Percentiles rank a stretch among this genome's conserved stretches.
Evolutionary conservation across 225 moss, liverwort and hornwort species (phyloP).

Genomic region (Thuidium tamariscinum): DNA sequence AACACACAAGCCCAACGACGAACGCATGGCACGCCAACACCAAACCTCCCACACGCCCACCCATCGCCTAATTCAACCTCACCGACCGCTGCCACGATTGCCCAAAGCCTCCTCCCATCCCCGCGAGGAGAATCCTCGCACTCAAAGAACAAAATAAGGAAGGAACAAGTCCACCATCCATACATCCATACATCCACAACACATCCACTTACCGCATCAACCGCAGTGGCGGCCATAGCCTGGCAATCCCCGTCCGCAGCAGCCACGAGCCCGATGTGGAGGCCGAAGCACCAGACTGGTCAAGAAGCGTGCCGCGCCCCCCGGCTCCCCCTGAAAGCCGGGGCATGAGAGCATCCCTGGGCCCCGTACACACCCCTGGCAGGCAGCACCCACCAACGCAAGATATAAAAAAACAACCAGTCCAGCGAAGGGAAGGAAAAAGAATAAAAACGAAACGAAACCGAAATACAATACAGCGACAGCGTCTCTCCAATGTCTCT

Average conservation of each 20-base stretch:
- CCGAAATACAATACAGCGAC: not conserved
- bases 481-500: not conserved
- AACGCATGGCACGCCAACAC: not conserved
- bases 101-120: not conserved
- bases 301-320: slow-evolving; percentile 13
- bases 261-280: not conserved
- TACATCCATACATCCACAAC: not conserved
- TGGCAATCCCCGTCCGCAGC: not conserved
- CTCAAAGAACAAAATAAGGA: not conserved
- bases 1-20: not conserved
- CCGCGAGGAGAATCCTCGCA: not conserved
- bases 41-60: not conserved
- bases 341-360: slow-evolving; percentile 11
- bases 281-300: not conserved
- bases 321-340: slow-evolving; percentile 11
- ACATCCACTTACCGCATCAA: slow-evolving; percentile 41
- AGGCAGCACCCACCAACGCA: not conserved
- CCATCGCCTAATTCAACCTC: slow-evolving; percentile 5
- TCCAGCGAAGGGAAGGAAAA: not conserved
- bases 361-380: not conserved
- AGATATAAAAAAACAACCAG: not conserved
- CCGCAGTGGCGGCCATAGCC: slow-evolving; percentile 47
- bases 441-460: not conserved
- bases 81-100: not conserved
- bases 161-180: not conserved